These are phyloP conservation scores for Striga hermonthica DNA, from an alignment of 305 asterid species.

Conservation along the genomic window DNA sequence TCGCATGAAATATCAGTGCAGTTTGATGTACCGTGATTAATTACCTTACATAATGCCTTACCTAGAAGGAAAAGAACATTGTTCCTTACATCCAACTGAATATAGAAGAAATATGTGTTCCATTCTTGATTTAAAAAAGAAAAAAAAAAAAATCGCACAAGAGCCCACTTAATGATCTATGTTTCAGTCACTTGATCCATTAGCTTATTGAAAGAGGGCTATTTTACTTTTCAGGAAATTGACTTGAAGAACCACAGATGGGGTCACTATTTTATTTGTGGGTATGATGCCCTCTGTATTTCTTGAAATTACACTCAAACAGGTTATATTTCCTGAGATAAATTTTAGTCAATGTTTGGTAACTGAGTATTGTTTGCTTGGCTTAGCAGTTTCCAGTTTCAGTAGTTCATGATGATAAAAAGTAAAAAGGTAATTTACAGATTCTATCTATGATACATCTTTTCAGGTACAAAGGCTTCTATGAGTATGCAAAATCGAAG, in stretches of 20 bases:
- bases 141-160: not conserved
- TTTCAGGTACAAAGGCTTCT: conserved; percentile 82
- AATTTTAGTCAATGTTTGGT: too few relatives aligned
- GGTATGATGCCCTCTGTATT: conserved; percentile 47
- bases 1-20: not conserved
- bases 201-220: conserved; percentile 9
- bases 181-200: conserved; percentile 7
- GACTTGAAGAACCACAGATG: conserved; percentile 87
- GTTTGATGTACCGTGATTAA: not conserved
- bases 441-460: conserved; percentile 3
- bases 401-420: too few relatives aligned
- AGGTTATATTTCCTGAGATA: not conserved
- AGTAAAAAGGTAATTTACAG: not conserved
- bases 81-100: not conserved
- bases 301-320: conserved; percentile 20
- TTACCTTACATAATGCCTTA: not conserved
- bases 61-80: not conserved
- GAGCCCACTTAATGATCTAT: not conserved
- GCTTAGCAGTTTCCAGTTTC: too few relatives aligned
- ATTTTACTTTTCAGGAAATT: conserved; percentile 59
- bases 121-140: not conserved
- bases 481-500: conserved; percentile 69
- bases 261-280: conserved; percentile 97
- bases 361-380: too few relatives aligned
- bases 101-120: not conserved